These are phyloP conservation scores for Deuterostichococcus epilithicus DNA, from an alignment of 139 green algal species.

Conservation along the genomic window DNA sequence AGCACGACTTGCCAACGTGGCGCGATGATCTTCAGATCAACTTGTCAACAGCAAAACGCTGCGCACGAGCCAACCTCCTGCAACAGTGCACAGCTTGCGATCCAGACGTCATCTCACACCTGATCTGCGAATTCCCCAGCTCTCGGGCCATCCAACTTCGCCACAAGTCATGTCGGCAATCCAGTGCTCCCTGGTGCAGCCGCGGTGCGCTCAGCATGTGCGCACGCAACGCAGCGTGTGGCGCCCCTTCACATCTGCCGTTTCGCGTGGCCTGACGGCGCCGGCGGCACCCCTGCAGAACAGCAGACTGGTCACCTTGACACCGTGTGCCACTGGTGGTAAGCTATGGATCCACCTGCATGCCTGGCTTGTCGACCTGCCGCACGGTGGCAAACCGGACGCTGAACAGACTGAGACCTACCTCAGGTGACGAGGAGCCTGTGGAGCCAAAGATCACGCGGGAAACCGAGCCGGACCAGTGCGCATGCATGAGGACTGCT, in stretches of 20 bases:
- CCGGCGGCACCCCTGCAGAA: not conserved
- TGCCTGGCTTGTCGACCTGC: too few relatives aligned
- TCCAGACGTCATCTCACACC: too few relatives aligned
- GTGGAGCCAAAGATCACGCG: constrained; percentile 10
- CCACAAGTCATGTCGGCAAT: not conserved
- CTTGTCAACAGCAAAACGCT: too few relatives aligned
- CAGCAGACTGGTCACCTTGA: not conserved
- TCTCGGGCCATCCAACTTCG: too few relatives aligned
- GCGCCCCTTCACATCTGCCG: not conserved
- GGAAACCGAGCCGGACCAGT: constrained; percentile 52
- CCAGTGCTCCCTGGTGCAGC: not conserved
- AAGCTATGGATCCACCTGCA: not conserved
- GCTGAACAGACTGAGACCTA: too few relatives aligned
- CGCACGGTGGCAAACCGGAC: too few relatives aligned
- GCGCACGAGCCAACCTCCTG: too few relatives aligned
- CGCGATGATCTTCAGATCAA: too few relatives aligned
- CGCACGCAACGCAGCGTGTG: not conserved
- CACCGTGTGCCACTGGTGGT: not conserved
- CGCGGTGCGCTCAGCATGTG: not conserved
- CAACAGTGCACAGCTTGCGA: too few relatives aligned
- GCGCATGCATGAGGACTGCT: not conserved
- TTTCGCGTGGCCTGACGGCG: too few relatives aligned
- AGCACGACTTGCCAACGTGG: too few relatives aligned
- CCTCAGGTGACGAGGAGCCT: constrained; percentile 9
- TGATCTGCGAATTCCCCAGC: too few relatives aligned